Evolutionary conservation across 202 grass and related monocot genomes (phyloP), one percentile per base, ranked within the genome.

Genomic region (Digitaria exilis): DNA sequence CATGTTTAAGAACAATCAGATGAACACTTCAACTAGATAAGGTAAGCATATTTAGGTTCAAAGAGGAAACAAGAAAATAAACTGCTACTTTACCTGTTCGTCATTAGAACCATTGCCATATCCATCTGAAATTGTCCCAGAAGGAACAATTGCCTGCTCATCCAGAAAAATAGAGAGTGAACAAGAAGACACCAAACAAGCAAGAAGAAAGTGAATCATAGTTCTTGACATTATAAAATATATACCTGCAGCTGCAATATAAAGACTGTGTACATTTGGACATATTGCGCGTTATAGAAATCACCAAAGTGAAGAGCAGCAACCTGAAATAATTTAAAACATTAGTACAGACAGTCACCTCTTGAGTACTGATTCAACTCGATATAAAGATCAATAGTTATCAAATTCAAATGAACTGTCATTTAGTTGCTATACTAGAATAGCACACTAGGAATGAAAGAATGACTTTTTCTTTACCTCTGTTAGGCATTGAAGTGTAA

Each of bases 401-500:
- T 55, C 39, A 72, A 82, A 71, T 31, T 22, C 29, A 65, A 65
- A 35, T 65, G 35, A 57, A 42, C 3, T 25, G 32, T 18, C 22
- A 42, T 41, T 3, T 17, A 51, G 51, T 74, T 35, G n/a, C 35
- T 29, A 76, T 76, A 62, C 9, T 61, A 37, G 39, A 62, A 62
- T 4, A n/a, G 4, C 18, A 3, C 3, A 14, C 32, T 55, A 54
- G 28, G 52, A 52, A 6, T 73, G 46, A 34, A 52, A 52, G 18
- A 73, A 73, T 37, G 34, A 0, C 18, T 4, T 24, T 17, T 75
- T 41, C 6, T 48, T 50, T 88, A 97, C 95, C 95, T 97, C 95
- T 76, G 95, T 97, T 42, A 97, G 71, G 77, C 95, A 97, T 84
- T 97, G 95, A 78, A 97, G 90, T 59, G 95, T 97, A 79, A 97